Evolutionary conservation across 768 basidiomycete genomes (phyloP), one percentile per base, ranked within the genome.

Genomic region (Hemileccinum impolitum): DNA sequence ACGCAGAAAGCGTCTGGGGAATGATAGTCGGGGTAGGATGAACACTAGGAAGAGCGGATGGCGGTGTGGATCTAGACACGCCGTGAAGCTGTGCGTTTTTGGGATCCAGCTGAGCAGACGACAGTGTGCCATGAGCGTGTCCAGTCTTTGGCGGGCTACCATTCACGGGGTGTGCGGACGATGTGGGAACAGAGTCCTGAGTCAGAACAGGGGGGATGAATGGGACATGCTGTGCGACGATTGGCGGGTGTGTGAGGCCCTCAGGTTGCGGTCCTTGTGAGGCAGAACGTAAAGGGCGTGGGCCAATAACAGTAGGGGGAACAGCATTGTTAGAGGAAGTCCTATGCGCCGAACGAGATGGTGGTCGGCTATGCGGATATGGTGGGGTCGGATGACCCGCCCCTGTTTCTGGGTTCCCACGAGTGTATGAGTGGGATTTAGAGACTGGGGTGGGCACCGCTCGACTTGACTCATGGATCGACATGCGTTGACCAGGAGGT

Each of bases 261-360:
- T 68, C 68, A 34, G 58, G 51, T 37, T 58, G 52, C 3, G 43
- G 53, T 11, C 61, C 64, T 23, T 65, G 62, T 14, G 68, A 68
- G 46, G 39, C 45, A 5, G 66, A 62, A 51, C 66, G 66, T 28
- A 45, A 31, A 46, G 68, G 57, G 25, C 68, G 64, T 10, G 61
- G 60, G 4, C 66, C 68, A 44, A 47, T 39, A 15, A 67, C 59
- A 38, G 52, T 46, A 38, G 60, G 57, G 43, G 66, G 63, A 23
- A 47, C 51, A 6, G 7, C 6, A 28, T 52, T 60, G 32, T 53
- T 54, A 17, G 45, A 4, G 12, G 67, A 54, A n/a, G 37, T 44
- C 51, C 57, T 62, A 28, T 62, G 59, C 3, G 63, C 51, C 32
- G 61, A 51, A 37, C 59, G 68, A 28, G 64, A 65, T 7, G 61